These are phyloP conservation scores for Durusdinium trenchii DNA, from an alignment of 73 alveolate genomes.

Conservation along the genomic window DNA sequence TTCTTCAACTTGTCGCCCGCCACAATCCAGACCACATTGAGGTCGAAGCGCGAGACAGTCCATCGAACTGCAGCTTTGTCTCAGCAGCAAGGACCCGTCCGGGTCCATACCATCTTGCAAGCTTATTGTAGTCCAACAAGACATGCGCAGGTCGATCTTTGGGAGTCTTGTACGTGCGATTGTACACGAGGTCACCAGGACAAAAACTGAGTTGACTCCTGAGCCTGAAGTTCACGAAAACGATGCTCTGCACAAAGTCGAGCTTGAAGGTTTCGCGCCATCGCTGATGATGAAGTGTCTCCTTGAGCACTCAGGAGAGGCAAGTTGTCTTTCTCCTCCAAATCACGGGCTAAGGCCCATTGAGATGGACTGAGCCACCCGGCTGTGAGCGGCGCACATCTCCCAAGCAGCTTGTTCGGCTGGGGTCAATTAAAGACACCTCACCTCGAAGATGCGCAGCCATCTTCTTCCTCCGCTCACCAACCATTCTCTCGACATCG, in stretches of 20 bases:
- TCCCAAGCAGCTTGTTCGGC: slow-evolving; percentile 2
- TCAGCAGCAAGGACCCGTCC: neutral
- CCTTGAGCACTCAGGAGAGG: slow-evolving; percentile 5
- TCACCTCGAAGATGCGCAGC: neutral
- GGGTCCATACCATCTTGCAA: slow-evolving; percentile 20
- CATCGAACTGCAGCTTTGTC: neutral
- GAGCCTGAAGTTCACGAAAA: neutral
- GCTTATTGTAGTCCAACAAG: neutral
- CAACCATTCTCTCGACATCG: neutral
- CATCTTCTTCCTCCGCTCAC: neutral
- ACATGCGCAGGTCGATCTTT: neutral
- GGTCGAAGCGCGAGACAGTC: neutral
- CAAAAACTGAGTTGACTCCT: neutral
- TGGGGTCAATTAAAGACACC: neutral
- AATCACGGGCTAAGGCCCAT: slow-evolving; percentile 19
- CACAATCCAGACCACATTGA: neutral
- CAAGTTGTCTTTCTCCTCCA: slow-evolving; percentile 10
- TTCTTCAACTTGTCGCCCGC: neutral
- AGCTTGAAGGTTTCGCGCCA: neutral
- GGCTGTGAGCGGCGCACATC: neutral
- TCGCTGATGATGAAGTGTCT: neutral
- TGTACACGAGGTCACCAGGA: slow-evolving; percentile 33
- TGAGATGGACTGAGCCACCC: neutral
- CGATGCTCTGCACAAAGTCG: neutral
- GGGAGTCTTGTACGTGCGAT: neutral